Evolutionary conservation across 768 basidiomycete genomes (phyloP), one percentile per base, ranked within the genome.

Genomic region (Boletus subparvulus): DNA sequence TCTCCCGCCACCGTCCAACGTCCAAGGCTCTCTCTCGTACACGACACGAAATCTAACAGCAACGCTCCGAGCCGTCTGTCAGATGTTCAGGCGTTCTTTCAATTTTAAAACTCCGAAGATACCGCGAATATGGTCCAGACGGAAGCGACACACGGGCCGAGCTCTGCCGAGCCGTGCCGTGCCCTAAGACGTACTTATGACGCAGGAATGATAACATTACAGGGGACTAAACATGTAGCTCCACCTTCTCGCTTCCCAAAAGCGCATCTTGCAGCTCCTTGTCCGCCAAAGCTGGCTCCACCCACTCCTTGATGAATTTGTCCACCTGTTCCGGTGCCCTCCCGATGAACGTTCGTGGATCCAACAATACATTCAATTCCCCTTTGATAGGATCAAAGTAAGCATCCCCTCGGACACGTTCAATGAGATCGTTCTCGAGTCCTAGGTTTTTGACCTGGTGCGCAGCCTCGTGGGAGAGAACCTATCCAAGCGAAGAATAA

Each of bases 291-390:
- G 87, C 92, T n/a, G 94, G 94, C 51, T 73, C 73, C 21, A 98
- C 94, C 88, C 91, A 94, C 2, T 94, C 90, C 66, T 74, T 80
- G 55, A 98, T 68, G 73, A 99, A 98, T 54, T 70, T 78, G 71
- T 94, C 92, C 13, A 98, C 95, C 77, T 98, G 97, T 70, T 98
- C 85, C 1, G 96, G 93, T 13, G 97, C 97, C 17, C 95, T 80
- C 3, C 97, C 96, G 47, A 97, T 83, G 72, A 98, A 99, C 52
- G 86, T 95, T 61, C 74, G 74, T 30, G 97, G 94, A 47, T 98
- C 87, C 57, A 99, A 78, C 62, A 98, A 73, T 37, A 66, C 73
- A 41, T 93, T 92, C 48, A 98, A 79, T 46, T 95, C 82, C 48
- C 67, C 78, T 65, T 88, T 88, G 75, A 98, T 94, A 11, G 90